phyloP scores from a whole-genome alignment of 2,329 filamentous ascomycete species.

The Penicillium olsonii region DNA sequence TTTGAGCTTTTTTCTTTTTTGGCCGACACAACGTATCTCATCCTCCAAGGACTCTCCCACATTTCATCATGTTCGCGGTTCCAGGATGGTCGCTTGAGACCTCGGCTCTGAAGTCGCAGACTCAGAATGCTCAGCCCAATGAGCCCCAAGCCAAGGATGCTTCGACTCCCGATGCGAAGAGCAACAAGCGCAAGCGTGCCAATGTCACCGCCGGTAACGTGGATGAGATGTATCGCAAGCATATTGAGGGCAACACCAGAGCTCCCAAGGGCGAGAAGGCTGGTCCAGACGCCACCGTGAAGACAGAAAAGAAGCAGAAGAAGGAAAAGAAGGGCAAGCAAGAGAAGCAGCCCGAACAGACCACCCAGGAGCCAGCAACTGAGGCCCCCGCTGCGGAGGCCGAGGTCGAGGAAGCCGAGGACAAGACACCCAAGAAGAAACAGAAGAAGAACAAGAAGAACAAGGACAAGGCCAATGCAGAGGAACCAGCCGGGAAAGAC shows the following conservation, averaged over 20 bases:
- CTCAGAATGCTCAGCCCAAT: slow-evolving; percentile 63
- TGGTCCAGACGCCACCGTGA: slow-evolving; percentile 24
- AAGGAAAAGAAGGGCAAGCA: slow-evolving; percentile 33
- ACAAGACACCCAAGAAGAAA: slow-evolving; percentile 26
- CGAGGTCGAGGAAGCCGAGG: slow-evolving; percentile 29
- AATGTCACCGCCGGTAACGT: slow-evolving; percentile 70
- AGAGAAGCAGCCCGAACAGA: slow-evolving; percentile 24
- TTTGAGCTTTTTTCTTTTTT: slow-evolving; percentile 5
- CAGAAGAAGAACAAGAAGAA: slow-evolving; percentile 37
- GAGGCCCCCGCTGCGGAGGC: slow-evolving; percentile 7
- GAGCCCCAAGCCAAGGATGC: slow-evolving; percentile 43
- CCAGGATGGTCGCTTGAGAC: slow-evolving; percentile 86
- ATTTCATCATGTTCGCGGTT: slow-evolving; percentile 77
- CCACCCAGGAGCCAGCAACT: slow-evolving; percentile 20
- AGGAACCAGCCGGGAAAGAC: slow-evolving; percentile 23
- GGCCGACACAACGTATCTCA: slow-evolving; percentile 1
- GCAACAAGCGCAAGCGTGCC: slow-evolving; percentile 55
- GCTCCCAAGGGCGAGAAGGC: slow-evolving; percentile 41
- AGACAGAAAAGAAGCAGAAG: slow-evolving; percentile 30
- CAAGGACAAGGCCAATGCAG: slow-evolving; percentile 28
- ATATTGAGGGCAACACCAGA: slow-evolving; percentile 68
- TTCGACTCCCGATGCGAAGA: slow-evolving; percentile 35
- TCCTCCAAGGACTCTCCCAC: not conserved
- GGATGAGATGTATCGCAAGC: slow-evolving; percentile 73
- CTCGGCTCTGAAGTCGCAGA: slow-evolving; percentile 70